A percentile compares a stretch with the other conserved stretches of the same genome.
phyloP scores from a whole-genome alignment of 1,284 basidiomycete species.

The Tilletia caries region DNA sequence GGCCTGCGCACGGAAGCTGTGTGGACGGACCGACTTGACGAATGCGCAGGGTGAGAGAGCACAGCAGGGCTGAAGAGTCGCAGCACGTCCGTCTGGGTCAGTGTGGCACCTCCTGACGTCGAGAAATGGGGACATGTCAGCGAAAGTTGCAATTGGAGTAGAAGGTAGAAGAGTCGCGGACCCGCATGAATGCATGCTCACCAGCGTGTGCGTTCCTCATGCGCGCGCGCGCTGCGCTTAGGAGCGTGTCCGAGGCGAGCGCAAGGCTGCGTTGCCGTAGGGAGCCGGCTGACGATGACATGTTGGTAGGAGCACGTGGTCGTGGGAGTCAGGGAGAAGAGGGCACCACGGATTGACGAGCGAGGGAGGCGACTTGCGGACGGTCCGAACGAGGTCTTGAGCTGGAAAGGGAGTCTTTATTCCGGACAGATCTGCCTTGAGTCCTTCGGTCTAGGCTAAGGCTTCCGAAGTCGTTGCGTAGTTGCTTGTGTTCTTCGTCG shows the following conservation, averaged over 20 bases:
- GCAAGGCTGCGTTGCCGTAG: constrained; percentile 6
- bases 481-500: too few relatives aligned
- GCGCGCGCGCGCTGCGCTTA: constrained; percentile 1
- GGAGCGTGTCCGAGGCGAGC: neutral
- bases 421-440: too few relatives aligned
- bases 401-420: too few relatives aligned
- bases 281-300: neutral
- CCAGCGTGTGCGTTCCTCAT: neutral
- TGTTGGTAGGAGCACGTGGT: neutral
- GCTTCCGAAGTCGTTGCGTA: too few relatives aligned
- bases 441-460: too few relatives aligned
- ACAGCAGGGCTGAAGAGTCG: constrained; percentile 10
- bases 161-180: neutral
- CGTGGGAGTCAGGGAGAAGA: neutral
- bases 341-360: neutral
- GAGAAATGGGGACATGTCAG: neutral
- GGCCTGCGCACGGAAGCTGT: neutral
- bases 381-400: too few relatives aligned
- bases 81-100: constrained; percentile 3
- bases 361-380: too few relatives aligned
- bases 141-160: neutral
- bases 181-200: neutral
- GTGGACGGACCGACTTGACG: neutral
- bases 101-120: neutral
- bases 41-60: neutral